Percentiles rank a stretch among this genome's conserved stretches.
Conservation (phyloP, 176 grass and related monocot genomes). For the Raddia guianensis region DNA sequence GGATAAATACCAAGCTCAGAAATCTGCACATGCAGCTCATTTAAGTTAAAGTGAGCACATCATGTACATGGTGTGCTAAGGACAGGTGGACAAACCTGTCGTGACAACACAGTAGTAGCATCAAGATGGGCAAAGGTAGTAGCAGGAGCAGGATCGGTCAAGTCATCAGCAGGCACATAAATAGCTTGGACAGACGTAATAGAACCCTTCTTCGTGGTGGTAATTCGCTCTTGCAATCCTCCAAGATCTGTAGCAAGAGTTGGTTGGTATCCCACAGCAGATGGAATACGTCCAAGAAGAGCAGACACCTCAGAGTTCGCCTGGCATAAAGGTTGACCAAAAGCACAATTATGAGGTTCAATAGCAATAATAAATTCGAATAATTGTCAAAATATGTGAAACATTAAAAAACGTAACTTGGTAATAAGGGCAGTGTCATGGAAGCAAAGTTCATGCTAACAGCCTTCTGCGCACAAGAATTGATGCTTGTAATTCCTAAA, state of each 20-base stretch:
- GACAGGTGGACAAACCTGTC: conserved; percentile 55
- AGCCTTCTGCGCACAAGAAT: background rate
- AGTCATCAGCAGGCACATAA: conserved; percentile 98
- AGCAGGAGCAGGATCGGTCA: conserved; percentile 96
- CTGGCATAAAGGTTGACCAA: conserved; percentile 39
- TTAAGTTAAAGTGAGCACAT: conserved; percentile 29
- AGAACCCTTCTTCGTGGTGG: conserved; percentile 92
- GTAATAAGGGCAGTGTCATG: background rate
- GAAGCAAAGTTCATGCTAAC: background rate
- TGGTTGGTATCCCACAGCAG: conserved; percentile 97
- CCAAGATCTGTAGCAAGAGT: conserved; percentile 97
- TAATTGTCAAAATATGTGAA: background rate
- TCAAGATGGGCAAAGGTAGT: conserved; percentile 98
- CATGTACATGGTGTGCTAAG: background rate
- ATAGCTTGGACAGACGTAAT: conserved; percentile 98
- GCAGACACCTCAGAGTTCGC: conserved; percentile 98
- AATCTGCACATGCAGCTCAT: conserved; percentile 53
- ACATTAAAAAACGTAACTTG: background rate
- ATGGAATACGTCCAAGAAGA: conserved; percentile 94
- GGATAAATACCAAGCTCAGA: conserved; percentile 96
- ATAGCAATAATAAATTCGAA: background rate
- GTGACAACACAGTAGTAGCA: conserved; percentile 92
- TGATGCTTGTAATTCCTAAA: background rate
- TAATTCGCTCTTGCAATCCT: conserved; percentile 92
- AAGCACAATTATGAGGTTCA: background rate